Base-by-base conservation (phyloP, 179 eudicot genomes). In the Beta lomatogona region DNA sequence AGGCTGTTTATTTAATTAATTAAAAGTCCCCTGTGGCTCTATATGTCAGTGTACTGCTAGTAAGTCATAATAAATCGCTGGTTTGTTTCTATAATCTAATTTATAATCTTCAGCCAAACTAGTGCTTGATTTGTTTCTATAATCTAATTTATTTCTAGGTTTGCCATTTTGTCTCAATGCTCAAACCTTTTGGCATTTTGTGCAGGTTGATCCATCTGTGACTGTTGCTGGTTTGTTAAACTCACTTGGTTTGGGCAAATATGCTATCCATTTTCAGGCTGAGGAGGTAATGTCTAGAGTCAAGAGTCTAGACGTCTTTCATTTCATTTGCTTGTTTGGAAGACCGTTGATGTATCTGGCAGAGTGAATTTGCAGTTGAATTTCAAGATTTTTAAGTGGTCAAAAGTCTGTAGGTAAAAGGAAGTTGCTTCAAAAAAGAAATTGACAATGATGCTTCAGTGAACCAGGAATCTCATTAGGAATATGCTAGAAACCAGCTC, bases 191-290 rank as follows among this genome's bases (percentile, higher is more conserved):
- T 13, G 21, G 3, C 31, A n/a, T 18, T 64, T 52, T 80, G 50
- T 71, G 28, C 53, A 78, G 86, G 85, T 55, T 12, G 79, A 75
- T 58, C 75, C 70, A 25, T 82, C 85, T 68, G 68, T 82, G 46
- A 86, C 88, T 69, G 87, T 84, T 70, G 31, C 52, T 61, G 69
- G 86, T 73, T 78, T 84, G 78, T 77, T 88, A 78, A 71, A 76
- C 50, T 81, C 88, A 15, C 88, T 88, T 75, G 90, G 90, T 53
- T 66, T 88, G 83, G 87, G 73, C 53, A 88, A 88, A 75, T 88
- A 86, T 68, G 82, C 78, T 22, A 84, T 86, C 69, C 45, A 48
- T 65, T 86, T 88, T 75, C 84, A 80, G 83, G 90, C 86, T 46
- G 87, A 88, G 79, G 88, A 86, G 86, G 87, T 82, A 82, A 59